Conservation (phyloP, 2,329 filamentous ascomycete genomes). For the Trichoderma asperellum region DNA sequence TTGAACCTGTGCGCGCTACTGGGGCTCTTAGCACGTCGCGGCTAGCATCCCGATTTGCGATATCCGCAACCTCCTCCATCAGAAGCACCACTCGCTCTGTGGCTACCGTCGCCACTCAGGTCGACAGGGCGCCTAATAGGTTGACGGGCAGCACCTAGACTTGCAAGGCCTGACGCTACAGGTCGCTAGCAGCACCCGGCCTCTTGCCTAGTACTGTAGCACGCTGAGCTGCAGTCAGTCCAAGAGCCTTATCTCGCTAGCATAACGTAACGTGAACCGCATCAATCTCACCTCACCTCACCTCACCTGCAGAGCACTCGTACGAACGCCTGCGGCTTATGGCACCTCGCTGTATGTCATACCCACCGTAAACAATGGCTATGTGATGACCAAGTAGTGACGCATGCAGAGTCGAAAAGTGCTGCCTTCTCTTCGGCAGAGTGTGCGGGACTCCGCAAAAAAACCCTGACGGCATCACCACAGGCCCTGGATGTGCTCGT, state of each 20-base stretch:
- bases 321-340: background rate
- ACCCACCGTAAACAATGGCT: background rate
- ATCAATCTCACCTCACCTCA: background rate
- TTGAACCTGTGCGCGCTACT: background rate
- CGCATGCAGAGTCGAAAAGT: background rate
- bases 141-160: background rate
- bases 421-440: background rate
- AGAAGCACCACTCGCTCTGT: background rate
- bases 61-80: constrained; percentile 11
- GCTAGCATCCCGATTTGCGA: constrained; percentile 22
- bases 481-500: background rate
- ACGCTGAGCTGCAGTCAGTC: background rate
- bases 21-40: constrained; percentile 18
- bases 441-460: background rate
- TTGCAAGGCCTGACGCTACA: background rate
- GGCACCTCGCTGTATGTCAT: background rate
- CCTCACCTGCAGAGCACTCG: background rate
- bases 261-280: background rate
- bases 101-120: background rate
- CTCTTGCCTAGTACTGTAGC: background rate
- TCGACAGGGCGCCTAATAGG: background rate
- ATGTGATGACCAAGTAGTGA: background rate
- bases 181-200: background rate
- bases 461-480: background rate
- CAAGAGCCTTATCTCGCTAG: background rate